Percentiles rank a stretch among this genome's conserved stretches.
Evolutionary conservation across 148 eudicot species (phyloP).

Genomic region (Gaultheria prostrata): DNA sequence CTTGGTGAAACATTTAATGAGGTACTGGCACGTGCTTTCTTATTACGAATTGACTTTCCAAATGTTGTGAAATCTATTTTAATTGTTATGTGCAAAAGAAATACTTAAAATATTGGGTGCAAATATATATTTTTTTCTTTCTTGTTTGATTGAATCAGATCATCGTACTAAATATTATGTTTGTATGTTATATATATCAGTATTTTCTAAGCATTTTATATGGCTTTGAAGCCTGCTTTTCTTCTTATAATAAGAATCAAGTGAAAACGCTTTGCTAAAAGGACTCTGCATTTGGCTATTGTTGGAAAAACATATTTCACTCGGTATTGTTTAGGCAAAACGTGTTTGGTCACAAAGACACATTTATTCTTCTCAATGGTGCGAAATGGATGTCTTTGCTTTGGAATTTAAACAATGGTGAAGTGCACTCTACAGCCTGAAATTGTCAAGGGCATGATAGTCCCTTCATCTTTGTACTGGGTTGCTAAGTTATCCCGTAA

Average conservation of each 20-base stretch:
- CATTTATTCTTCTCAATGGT: background rate
- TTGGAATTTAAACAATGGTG: background rate
- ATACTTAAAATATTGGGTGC: background rate
- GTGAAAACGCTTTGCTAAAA: background rate
- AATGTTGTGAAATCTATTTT: conserved; percentile 2
- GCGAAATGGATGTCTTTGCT: background rate
- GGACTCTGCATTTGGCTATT: background rate
- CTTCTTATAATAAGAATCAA: background rate
- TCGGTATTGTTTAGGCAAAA: background rate
- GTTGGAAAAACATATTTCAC: background rate
- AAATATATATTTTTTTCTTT: background rate
- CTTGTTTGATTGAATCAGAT: conserved; percentile 1
- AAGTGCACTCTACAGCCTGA: background rate
- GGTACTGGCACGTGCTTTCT: conserved; percentile 36
- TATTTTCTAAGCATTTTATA: background rate
- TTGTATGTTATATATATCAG: background rate
- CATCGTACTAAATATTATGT: background rate
- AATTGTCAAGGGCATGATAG: background rate
- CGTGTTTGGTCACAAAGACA: background rate
- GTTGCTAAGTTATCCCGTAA: background rate
- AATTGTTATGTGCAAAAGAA: background rate
- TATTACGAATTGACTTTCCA: background rate
- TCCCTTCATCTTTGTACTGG: background rate
- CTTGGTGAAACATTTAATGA: conserved; percentile 57
- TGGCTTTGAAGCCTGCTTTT: background rate